phyloP scores from a whole-genome alignment of 2,329 filamentous ascomycete genomes.

The Fusarium chlamydosporum region DNA sequence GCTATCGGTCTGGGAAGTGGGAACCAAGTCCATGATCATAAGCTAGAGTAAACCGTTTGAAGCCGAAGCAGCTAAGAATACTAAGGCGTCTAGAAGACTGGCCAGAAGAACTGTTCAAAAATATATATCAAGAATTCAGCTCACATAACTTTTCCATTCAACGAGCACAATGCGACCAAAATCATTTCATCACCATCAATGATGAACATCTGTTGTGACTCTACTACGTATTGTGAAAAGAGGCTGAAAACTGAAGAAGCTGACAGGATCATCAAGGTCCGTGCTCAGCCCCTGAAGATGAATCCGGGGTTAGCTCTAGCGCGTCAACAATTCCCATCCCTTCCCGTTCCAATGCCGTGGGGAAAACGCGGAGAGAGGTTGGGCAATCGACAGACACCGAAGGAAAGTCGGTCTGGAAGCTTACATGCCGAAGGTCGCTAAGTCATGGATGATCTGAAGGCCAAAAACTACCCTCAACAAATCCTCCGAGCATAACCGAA shows the following conservation, averaged over 20 bases:
- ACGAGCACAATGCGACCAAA: not conserved
- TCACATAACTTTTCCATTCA: fast-evolving
- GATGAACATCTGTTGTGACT: not conserved
- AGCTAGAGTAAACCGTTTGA: constrained; percentile 14
- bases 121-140: fast-evolving
- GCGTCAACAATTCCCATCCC: constrained; percentile 34
- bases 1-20: not conserved
- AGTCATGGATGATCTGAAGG: not conserved
- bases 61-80: constrained; percentile 23
- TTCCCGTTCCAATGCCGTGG: constrained; percentile 6
- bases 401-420: constrained; percentile 5
- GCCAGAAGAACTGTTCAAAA: not conserved
- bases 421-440: not conserved
- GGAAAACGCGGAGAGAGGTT: constrained; percentile 23
- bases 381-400: not conserved
- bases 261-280: constrained; percentile 15
- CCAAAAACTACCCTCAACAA: constrained; percentile 18
- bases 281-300: constrained; percentile 34
- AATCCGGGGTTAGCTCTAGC: constrained; percentile 43
- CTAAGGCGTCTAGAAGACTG: not conserved
- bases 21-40: not conserved
- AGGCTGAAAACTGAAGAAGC: constrained; percentile 6
- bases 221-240: not conserved
- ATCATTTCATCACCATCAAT: not conserved
- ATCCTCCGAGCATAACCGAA: constrained; percentile 37